Evolutionary conservation across 768 basidiomycete genomes (phyloP), one percentile per base, ranked within the genome.

Genomic region (Lactarius indigo): DNA sequence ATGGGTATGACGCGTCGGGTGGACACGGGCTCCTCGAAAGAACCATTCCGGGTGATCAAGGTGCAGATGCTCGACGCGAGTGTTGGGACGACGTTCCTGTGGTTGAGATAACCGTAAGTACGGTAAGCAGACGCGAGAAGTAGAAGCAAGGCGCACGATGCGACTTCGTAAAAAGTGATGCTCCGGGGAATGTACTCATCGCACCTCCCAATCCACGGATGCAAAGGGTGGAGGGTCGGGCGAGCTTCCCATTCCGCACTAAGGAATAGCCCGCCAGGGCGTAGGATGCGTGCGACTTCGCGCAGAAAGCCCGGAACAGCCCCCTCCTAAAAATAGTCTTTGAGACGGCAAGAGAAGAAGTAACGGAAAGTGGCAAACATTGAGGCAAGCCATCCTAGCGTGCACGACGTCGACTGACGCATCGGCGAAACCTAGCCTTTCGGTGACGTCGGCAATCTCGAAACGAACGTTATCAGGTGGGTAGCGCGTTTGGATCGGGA

Each of bases 181-280:
- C 68, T 63, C 23, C 20, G n/a, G 5, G 70, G 68, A 2, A 70
- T 66, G 37, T 65, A 59, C 0, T 44, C 47, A 7, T 41, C 57
- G 33, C 33, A 57, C 3, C 54, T 42, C 30, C 17, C 55, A 44
- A 54, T 37, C 50, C 13, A 33, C 20, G 68, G 68, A 56, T 71
- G 68, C 28, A 9, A 37, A 13, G 68, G 70, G 31, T 71, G 68
- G 9, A 71, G 62, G 31, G 73, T 64, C 0, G 84, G 79, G 41
- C 73, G 76, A 30, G 80, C 78, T 41, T 77, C 79, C 81, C 87
- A 85, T 76, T 92, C 90, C 50, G 81, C 81, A 1, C 86, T 86
- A 9, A 89, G 68, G 73, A 91, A 88, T 17, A 92, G 75, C 1
- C 91, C 91, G n/a, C 87, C 87, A 5, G 85, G 84, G 55, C 85